Base-by-base conservation (phyloP, 2,329 filamentous ascomycete species). In the Calonectria hongkongensis region DNA sequence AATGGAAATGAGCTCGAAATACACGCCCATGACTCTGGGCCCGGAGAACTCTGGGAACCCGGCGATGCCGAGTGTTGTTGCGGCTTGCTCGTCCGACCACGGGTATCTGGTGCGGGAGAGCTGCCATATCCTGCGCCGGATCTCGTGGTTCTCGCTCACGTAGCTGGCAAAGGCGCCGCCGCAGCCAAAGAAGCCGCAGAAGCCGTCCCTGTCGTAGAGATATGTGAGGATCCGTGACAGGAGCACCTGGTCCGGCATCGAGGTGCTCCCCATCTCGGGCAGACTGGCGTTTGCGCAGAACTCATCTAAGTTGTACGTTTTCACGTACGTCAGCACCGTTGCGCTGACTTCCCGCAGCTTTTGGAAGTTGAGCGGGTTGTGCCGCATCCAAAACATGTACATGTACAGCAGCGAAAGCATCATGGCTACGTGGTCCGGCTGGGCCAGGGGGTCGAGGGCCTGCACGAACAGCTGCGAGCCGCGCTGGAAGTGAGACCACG, bases 381-480 rank as follows among this genome's bases (percentile, higher is more conserved):
- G 56, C 16, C 72, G 64, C 69, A 74, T 74, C 72, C 72, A 74
- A 25, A 74, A 74, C 72, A 74, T 74, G 58, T 74, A 74, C 21
- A 74, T 33, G 48, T 74, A 74, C 16, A 74, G 28, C 28, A 74
- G 68, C 9, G 72, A 74, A 1, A 74, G 39, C 69, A 74, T 74
- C 69, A 66, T 72, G 21, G 72, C 72, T 2, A 74, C 45, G 15
- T 74, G 72, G 21, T 69, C 70, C 1, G 69, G 33, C 4, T 51
- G 63, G 0, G 30, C 7, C 4, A 67, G 43, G 15, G 65, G 33
- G 6, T 66, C 69, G 2, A 74, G 65, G 6, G 65, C 69, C 16
- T 72, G 72, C 5, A 56, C 60, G 10, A 74, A 69, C 0, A 72
- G 51, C 47, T 56, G 65, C 1, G 72, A 74, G 58, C 69, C 72